Conservation (phyloP, 768 basidiomycete genomes). For the Collybiopsis luxurians region DNA sequence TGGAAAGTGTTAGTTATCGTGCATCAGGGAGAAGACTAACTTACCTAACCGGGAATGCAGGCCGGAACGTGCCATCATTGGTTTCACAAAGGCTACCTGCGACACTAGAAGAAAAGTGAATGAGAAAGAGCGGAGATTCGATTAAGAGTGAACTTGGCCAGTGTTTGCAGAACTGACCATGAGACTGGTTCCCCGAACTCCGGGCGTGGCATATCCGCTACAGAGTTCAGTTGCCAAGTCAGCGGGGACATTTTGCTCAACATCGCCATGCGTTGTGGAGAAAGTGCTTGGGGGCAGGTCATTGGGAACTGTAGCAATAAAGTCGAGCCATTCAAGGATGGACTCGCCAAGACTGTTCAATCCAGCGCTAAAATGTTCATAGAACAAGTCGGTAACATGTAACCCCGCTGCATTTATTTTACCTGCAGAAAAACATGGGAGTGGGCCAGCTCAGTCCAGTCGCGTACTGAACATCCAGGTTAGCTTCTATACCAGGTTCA, state of each 20-base stretch:
- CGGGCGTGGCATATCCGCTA: conserved; percentile 60
- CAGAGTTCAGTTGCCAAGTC: conserved; percentile 62
- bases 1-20: background rate
- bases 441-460: conserved; percentile 58
- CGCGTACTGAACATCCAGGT: conserved; percentile 70
- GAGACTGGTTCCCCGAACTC: conserved; percentile 53
- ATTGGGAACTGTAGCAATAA: conserved; percentile 39
- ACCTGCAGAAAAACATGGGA: conserved; percentile 59
- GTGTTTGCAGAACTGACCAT: conserved; percentile 65
- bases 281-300: too few relatives aligned
- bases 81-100: conserved; percentile 55
- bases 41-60: conserved; percentile 43
- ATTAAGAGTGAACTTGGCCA: conserved; percentile 30
- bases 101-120: too few relatives aligned
- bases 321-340: conserved; percentile 64
- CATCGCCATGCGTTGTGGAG: conserved; percentile 66
- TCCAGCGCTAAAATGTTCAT: conserved; percentile 50
- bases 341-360: conserved; percentile 48
- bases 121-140: background rate
- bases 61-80: conserved; percentile 55
- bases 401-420: background rate
- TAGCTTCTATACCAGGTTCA: conserved; percentile 58
- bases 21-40: conserved; percentile 15
- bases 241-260: conserved; percentile 50
- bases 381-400: background rate